Base-by-base conservation (phyloP, 2,329 filamentous ascomycete species). In the Aaosphaeria pasadenensis region DNA sequence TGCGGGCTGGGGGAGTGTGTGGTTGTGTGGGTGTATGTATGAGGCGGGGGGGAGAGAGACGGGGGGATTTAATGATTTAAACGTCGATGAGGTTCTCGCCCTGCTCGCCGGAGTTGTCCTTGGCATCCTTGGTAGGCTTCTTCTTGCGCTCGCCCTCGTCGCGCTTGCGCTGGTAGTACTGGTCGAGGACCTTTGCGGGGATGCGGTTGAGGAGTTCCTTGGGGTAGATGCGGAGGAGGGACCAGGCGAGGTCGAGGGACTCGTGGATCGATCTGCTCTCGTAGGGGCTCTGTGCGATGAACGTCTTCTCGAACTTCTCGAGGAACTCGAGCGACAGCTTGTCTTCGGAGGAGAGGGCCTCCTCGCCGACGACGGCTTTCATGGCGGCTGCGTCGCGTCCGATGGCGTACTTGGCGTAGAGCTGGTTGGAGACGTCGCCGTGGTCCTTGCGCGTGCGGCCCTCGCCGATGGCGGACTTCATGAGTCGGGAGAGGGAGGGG, bases 381-480 rank as follows among this genome's bases (percentile, higher is more conserved):
- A 99, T 99, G 71, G 91, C 88, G 35, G 95, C 92, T 17, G 94
- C 94, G 67, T 99, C 94, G 81, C 92, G 91, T 70, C 94, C 94
- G 70, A 99, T 97, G 73, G 94, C 94, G 72, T 99, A 99, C 77
- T 99, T 99, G 76, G 94, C 94, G 73, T 99, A 99, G 57, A 99
- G 83, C 80, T 99, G 94, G 80, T 99, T 99, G 60, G 94, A 99
- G 44, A 99, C 94, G 76, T 99, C 94, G 61, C 90, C 89, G 75
- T 99, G 94, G 67, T 99, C 95, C 74, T 89, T 91, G 64, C 94
- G 88, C 29, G 94, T 99, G 81, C 91, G 92, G 57, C 90, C 90
- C 77, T 97, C 91, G 63, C 94, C 94, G 67, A 99, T 99, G 72
- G 94, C 94, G 66, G 94, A 99, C 77, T 99, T 99, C 94, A 99